A percentile compares a stretch with the other conserved stretches of the same genome.
Conservation (phyloP, 371 early-diverging fungal species). For the Apophysomyces ossiformis region DNA sequence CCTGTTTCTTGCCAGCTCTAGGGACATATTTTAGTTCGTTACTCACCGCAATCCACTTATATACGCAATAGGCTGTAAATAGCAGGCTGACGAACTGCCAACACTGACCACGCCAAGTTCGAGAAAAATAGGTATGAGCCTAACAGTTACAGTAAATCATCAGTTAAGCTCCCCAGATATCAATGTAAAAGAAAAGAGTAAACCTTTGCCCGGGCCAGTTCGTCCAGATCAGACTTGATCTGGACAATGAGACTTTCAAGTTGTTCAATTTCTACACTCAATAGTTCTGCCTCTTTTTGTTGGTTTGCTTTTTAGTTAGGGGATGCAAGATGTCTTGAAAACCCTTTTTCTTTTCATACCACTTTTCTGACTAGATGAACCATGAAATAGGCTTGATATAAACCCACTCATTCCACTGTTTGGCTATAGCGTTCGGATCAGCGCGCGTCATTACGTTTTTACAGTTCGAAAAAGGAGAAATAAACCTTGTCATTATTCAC, state of each 20-base stretch:
- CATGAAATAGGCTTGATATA: constrained; percentile 10
- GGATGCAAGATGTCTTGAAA: too few species aligned
- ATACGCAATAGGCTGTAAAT: constrained; percentile 89
- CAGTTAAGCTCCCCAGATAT: constrained; percentile 36
- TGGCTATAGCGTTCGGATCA: not conserved
- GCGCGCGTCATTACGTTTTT: not conserved
- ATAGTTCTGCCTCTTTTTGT: constrained; percentile 20
- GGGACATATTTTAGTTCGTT: not conserved
- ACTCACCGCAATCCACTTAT: constrained; percentile 78
- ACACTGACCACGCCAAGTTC: constrained; percentile 79
- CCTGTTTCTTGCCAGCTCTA: too few species aligned
- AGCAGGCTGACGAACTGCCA: constrained; percentile 78
- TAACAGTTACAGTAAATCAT: constrained; percentile 38
- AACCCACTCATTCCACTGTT: constrained; percentile 4
- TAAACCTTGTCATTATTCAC: not conserved
- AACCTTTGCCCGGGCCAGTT: constrained; percentile 35
- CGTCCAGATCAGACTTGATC: constrained; percentile 46
- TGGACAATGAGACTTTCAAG: constrained; percentile 28
- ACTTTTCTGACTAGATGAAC: not conserved
- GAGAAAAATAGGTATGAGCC: constrained; percentile 65
- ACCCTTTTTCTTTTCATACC: not conserved
- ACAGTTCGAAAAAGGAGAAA: not conserved
- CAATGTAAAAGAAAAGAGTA: not conserved
- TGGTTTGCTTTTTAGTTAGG: not conserved
- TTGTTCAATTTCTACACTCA: constrained; percentile 43